Conservation (phyloP, 441 rosid species). For the Lagerstroemia fauriei region DNA sequence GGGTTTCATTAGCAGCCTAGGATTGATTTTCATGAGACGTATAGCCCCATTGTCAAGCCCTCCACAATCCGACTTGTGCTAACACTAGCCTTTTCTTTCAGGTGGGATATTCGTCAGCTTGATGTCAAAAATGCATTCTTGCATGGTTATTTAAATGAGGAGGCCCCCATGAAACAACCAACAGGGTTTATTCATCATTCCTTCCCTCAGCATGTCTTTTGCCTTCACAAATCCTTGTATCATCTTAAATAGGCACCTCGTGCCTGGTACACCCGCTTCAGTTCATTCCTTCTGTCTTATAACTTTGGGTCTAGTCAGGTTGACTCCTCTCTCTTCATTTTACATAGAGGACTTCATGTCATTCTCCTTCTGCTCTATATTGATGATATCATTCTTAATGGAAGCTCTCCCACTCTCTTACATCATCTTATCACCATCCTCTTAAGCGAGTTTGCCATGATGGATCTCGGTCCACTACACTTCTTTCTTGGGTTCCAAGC, state of each 20-base stretch:
- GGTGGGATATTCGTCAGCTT: not conserved
- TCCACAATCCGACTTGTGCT: not conserved
- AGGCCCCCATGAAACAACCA: no score
- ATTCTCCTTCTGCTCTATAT: not conserved
- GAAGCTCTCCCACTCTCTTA: not conserved
- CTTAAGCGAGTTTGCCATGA: no score
- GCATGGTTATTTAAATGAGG: not conserved
- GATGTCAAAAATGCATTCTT: not conserved
- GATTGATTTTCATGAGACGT: not conserved
- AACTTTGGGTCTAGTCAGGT: no score
- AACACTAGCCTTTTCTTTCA: not conserved
- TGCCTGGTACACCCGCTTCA: not conserved
- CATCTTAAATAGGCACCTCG: not conserved
- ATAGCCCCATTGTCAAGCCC: constrained; percentile 4
- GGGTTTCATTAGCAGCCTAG: not conserved
- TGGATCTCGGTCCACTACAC: no score
- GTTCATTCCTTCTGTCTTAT: not conserved
- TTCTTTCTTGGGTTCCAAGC: no score
- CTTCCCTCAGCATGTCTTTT: not conserved
- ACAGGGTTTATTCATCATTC: no score
- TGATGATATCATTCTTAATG: not conserved
- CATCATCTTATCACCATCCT: not conserved
- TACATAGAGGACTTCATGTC: no score
- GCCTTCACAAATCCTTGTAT: not conserved
- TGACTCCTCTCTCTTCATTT: no score